Base-by-base conservation (phyloP, 371 early-diverging fungal genomes). In the Umbelopsis sp. region DNA sequence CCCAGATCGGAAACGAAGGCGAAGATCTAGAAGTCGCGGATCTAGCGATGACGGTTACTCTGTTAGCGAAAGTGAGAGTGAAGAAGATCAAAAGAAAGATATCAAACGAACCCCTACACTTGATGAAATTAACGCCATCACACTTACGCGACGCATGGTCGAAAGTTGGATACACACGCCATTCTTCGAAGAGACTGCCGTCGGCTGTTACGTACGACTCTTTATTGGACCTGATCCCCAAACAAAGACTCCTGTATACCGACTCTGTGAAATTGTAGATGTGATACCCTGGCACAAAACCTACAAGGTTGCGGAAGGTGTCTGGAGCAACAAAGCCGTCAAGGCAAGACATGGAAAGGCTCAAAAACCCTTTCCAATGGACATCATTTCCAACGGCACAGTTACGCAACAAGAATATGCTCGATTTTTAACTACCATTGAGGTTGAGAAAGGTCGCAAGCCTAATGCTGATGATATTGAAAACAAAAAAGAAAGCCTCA, bases 161-260 rank as follows among this genome's bases (percentile, higher is more conserved):
- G 93, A 90, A 63, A 86, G 89, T 52, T 94, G 94, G 93, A 72
- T 89, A 24, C 87, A 89, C 76, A 76, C 84, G 14, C 90, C 92
- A 2, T 91, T 91, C 65, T 91, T 94, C 72, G 84, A 87, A 65
- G 77, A 87, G 7, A 83, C 90, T 5, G 86, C 87, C 1, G 74
- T 76, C 74, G 80, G 79, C 3, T 84, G 87, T 65, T 88, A 85
- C 75, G 90, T 90, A 4, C 89, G 93, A 44, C 67, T 93, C 14
- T 84, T 81, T 32, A 76, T 91, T 24, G 91, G 90, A 0, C 67
- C 79, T n/a, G 87, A 86, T 66, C 74, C 79, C 9, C 77, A 84
- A 50, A 80, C 80, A 38, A 77, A 78, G 22, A 50, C 57, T 10
- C 81, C 77, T 11, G 84, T 86, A 0, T 92, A 91, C 72, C 74